Evolutionary conservation across 768 basidiomycete genomes (phyloP), one percentile per base, ranked within the genome.

Genomic region (Collybiopsis confluens): DNA sequence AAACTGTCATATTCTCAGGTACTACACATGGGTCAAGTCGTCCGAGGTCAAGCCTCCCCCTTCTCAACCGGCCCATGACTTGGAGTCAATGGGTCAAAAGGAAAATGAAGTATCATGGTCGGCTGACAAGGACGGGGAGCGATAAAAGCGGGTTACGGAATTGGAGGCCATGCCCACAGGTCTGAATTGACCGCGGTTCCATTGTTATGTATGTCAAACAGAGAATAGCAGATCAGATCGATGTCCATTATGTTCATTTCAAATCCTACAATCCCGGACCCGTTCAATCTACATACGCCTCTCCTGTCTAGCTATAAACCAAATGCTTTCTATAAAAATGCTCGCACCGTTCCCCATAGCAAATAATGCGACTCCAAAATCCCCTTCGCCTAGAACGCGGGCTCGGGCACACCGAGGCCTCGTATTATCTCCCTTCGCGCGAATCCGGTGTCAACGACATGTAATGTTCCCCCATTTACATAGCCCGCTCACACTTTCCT

Each of bases 381-480:
- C 42, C 52, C 15, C 33, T 10, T 18, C 43, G 43, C 23, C 42
- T 53, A 2, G 78, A 86, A 62, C 78, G 88, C 23, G 73, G 64
- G 53, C 70, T 93, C 45, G 88, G 89, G 4, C 82, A 89, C 54
- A 90, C 82, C 21, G 90, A 93, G 68, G 66, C 78, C 7, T 89
- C 88, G 1, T 94, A 92, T 68, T 92, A 80, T 65, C 74, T 92
- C 9, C 90, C 88, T 2, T 83, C 84, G 2, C 76, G 91, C n/a
- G 84, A 83, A 42, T 80, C 73, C 50, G 88, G 88, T 4, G 90
- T 92, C 30, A 94, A 94, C 60, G 91, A 94, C 65, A 92, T 94
- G 91, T 90, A 61, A n/a, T n/a, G n/a, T n/a, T n/a, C n/a, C n/a
- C n/a, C n/a, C n/a, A n/a, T n/a, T n/a, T n/a, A n/a, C n/a, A n/a